A percentile compares a stretch with the other conserved stretches of the same genome.
These are phyloP conservation scores for Nannochloris sp. DNA, from an alignment of 139 green algal genomes.

Conservation along the genomic window DNA sequence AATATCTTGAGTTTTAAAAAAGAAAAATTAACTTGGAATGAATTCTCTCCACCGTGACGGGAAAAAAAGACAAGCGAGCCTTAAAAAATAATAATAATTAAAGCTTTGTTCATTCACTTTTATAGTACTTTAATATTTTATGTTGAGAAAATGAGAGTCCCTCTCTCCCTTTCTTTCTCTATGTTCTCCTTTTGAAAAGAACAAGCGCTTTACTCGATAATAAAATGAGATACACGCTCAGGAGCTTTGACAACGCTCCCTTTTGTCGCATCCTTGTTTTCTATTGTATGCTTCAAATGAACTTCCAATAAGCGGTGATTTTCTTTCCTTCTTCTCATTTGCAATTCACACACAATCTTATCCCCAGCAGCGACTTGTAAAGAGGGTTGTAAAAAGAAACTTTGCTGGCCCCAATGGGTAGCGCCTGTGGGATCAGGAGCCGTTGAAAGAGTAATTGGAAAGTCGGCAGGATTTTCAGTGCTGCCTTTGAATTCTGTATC, in stretches of 20 bases:
- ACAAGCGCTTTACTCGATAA: background rate
- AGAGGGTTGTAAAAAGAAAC: constrained; percentile 73
- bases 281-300: constrained; percentile 20
- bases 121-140: too few species aligned
- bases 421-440: constrained; percentile 71
- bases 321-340: constrained; percentile 53
- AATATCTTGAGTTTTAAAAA: background rate
- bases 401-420: constrained; percentile 93
- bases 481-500: constrained; percentile 76
- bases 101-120: too few species aligned
- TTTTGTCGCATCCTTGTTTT: background rate
- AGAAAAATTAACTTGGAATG: too few species aligned
- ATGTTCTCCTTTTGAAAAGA: too few species aligned
- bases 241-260: background rate
- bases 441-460: constrained; percentile 67
- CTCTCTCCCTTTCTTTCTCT: too few species aligned
- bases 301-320: constrained; percentile 85
- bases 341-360: constrained; percentile 42
- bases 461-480: constrained; percentile 52
- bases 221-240: background rate
- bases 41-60: too few species aligned
- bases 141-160: too few species aligned
- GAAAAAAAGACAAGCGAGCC: too few species aligned
- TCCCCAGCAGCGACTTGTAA: constrained; percentile 55
- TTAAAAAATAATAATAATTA: too few species aligned